Conservation (phyloP, 192 early-diverging fungal species). For the Rhizophlyctis rosea region DNA sequence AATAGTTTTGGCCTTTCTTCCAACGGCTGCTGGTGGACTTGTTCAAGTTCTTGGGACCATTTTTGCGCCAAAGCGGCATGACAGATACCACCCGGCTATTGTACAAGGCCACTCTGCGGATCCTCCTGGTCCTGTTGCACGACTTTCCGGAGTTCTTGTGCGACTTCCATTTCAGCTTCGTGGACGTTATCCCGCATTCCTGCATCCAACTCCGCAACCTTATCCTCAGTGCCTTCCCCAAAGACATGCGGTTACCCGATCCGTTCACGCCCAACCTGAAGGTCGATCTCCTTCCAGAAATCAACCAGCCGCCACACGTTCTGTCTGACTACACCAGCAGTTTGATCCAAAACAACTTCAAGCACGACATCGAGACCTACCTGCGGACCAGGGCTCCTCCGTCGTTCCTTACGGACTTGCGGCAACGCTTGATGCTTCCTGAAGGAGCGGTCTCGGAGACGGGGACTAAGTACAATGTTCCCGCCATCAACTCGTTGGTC, state of each 20-base stretch:
- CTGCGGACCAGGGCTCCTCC: conserved; percentile 55
- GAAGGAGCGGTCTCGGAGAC: conserved; percentile 21
- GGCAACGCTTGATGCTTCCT: conserved; percentile 44
- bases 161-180: conserved; percentile 86
- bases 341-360: conserved; percentile 61
- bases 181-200: conserved; percentile 82
- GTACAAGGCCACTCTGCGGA: conserved; percentile 86
- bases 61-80: conserved; percentile 68
- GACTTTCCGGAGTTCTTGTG: conserved; percentile 98
- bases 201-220: conserved; percentile 96
- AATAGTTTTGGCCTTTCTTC: conserved; percentile 79
- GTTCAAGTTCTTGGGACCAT: conserved; percentile 84
- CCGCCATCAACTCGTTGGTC: conserved; percentile 82
- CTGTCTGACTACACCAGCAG: conserved; percentile 77
- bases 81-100: conserved; percentile 74
- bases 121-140: conserved; percentile 88
- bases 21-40: conserved; percentile 78
- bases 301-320: conserved; percentile 78
- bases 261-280: conserved; percentile 94
- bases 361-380: conserved; percentile 70
- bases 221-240: conserved; percentile 94
- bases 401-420: conserved; percentile 60
- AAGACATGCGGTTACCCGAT: conserved; percentile 93
- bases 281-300: conserved; percentile 86
- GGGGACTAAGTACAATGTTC: conserved; percentile 68